These are phyloP conservation scores for Macrolepiota fuliginosa DNA, from an alignment of 768 basidiomycete genomes.

Conservation along the genomic window DNA sequence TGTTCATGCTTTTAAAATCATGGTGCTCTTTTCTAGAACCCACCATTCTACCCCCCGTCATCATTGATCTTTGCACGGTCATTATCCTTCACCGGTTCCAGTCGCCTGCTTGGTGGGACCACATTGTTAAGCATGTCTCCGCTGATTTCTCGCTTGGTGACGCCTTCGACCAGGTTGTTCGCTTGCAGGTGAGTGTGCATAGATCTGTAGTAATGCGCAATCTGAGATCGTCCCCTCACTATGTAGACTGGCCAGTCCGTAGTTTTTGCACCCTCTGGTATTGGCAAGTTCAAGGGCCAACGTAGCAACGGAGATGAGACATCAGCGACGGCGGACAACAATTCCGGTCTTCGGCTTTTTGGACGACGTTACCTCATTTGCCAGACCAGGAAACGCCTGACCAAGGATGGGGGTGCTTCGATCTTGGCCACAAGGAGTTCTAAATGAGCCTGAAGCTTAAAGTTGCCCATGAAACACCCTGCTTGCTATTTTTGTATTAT, in stretches of 20 bases:
- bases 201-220: neutral
- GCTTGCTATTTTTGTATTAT: too few species aligned
- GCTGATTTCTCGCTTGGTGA: conserved; percentile 57
- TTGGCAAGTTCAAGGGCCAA: conserved; percentile 34
- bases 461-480: too few species aligned
- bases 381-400: conserved; percentile 61
- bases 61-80: conserved; percentile 66
- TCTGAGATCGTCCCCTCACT: neutral
- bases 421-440: conserved; percentile 43
- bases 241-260: conserved; percentile 70
- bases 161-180: conserved; percentile 66
- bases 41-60: conserved; percentile 64
- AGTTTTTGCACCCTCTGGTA: conserved; percentile 62
- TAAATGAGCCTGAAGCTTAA: too few species aligned
- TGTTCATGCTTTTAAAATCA: conserved; percentile 1
- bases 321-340: neutral
- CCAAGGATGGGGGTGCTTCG: conserved; percentile 64
- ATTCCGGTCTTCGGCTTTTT: conserved; percentile 32
- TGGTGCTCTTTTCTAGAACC: conserved; percentile 45
- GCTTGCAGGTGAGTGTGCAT: conserved; percentile 46
- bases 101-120: conserved; percentile 74
- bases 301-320: neutral
- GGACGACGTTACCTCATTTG: conserved; percentile 59
- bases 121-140: conserved; percentile 64
- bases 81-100: conserved; percentile 73